Evolutionary conservation across 2,329 filamentous ascomycete genomes (phyloP).

Genomic region (Rhinocladiella similis): DNA sequence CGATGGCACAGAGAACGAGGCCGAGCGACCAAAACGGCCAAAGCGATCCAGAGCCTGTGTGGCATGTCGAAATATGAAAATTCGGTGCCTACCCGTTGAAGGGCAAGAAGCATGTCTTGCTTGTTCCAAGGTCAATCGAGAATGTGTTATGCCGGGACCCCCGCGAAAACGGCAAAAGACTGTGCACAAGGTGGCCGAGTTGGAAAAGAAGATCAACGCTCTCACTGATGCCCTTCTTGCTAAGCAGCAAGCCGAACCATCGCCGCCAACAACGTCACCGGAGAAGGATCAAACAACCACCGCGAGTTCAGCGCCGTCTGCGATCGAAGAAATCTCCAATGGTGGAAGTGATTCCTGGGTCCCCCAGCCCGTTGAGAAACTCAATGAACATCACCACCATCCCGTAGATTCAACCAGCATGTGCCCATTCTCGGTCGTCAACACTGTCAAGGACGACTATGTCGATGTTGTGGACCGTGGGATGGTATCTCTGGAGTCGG

Average conservation of each 20-base stretch:
- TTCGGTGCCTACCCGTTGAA: slow-evolving; percentile 29
- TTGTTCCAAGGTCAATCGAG: slow-evolving; percentile 76
- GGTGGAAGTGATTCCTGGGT: slow-evolving; percentile 12
- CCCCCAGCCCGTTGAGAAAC: slow-evolving; percentile 1
- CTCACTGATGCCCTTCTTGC: slow-evolving; percentile 77
- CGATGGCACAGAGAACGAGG: slow-evolving; percentile 15
- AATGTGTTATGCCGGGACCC: slow-evolving; percentile 74
- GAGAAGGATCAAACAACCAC: slow-evolving; percentile 14
- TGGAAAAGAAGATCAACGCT: slow-evolving; percentile 90
- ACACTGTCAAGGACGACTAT: slow-evolving; percentile 30
- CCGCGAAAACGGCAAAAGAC: slow-evolving; percentile 83
- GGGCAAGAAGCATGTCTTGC: slow-evolving; percentile 59
- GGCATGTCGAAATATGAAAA: slow-evolving; percentile 31
- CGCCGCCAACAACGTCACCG: slow-evolving; percentile 11
- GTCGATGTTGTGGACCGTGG: slow-evolving; percentile 51
- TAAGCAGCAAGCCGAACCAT: slow-evolving; percentile 30
- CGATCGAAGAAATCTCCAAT: slow-evolving; percentile 25
- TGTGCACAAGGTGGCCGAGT: slow-evolving; percentile 83
- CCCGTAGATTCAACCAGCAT: slow-evolving; percentile 2
- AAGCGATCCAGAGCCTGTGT: slow-evolving; percentile 28
- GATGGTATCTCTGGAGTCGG: slow-evolving; percentile 52
- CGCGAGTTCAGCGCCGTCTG: slow-evolving; percentile 14
- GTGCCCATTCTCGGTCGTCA: neutral
- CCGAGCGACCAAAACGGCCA: slow-evolving; percentile 22
- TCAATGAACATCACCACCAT: neutral